phyloP scores from a whole-genome alignment of 1,139 yeast species.

The Zygosaccharomyces sapae region DNA sequence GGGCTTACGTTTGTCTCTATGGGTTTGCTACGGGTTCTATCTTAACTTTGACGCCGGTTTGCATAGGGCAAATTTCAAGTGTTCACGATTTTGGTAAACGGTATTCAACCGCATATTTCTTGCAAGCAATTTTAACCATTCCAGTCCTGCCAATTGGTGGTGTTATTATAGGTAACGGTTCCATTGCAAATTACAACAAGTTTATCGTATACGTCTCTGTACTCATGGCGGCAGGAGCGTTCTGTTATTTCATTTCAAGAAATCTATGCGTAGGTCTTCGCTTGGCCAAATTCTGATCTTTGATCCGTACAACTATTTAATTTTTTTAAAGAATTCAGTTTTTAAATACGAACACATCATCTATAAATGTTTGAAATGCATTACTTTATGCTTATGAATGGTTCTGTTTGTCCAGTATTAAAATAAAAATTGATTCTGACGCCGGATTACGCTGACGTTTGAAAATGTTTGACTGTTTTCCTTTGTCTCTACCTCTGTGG shows the following conservation, averaged over 20 bases:
- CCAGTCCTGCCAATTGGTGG: constrained; percentile 50
- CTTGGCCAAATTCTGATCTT: constrained; percentile 22
- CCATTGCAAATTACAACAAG: constrained; percentile 30
- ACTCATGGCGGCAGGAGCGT: constrained; percentile 29
- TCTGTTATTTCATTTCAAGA: constrained; percentile 36
- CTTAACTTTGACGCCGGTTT: constrained; percentile 47
- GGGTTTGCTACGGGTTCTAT: constrained; percentile 38
- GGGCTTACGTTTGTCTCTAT: constrained; percentile 37
- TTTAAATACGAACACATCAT: too few relatives aligned
- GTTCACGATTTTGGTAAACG: constrained; percentile 49
- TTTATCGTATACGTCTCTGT: constrained; percentile 29
- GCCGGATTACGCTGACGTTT: not conserved
- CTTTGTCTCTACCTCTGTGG: too few relatives aligned
- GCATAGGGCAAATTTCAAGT: constrained; percentile 48
- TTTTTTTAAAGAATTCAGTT: too few relatives aligned
- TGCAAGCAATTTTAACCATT: constrained; percentile 44
- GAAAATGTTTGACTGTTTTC: not conserved
- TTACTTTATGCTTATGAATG: not conserved
- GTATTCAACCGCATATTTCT: constrained; percentile 47
- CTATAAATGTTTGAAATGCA: not conserved
- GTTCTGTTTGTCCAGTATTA: not conserved
- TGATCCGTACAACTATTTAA: not conserved
- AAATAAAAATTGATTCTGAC: not conserved
- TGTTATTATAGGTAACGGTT: constrained; percentile 44
- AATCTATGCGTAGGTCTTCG: constrained; percentile 38